These are phyloP conservation scores for Leccinum uliginosum DNA, from an alignment of 768 basidiomycete genomes.

Conservation along the genomic window DNA sequence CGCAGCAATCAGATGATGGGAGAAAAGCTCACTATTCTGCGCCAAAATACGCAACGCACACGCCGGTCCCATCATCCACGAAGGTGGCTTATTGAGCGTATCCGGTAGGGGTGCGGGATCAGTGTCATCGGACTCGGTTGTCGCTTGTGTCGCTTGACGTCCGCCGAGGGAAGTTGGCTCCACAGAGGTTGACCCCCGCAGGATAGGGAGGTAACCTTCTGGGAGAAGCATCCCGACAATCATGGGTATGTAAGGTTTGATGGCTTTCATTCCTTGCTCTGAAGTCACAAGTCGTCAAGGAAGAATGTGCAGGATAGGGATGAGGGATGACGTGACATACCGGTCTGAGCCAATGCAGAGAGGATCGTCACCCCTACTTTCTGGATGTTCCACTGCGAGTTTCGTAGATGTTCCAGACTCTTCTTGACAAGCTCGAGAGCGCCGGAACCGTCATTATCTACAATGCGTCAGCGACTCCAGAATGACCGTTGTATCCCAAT, in stretches of 20 bases:
- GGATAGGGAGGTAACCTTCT: background rate
- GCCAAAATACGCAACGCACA: background rate
- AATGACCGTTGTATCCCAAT: no score
- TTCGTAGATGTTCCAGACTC: constrained; percentile 7
- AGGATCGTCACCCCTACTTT: constrained; percentile 24
- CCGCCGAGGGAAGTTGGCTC: background rate
- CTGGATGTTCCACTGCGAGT: constrained; percentile 14
- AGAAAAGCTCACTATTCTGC: background rate
- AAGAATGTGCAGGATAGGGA: background rate
- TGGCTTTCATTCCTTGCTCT: background rate
- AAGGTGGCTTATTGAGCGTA: background rate
- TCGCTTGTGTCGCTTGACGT: background rate
- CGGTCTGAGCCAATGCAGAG: constrained; percentile 18
- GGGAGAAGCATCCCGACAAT: background rate
- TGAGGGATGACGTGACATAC: constrained; percentile 3
- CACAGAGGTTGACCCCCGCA: background rate
- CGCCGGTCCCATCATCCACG: background rate
- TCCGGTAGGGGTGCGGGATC: background rate
- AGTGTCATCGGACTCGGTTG: background rate
- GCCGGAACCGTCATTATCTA: background rate
- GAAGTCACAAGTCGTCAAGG: background rate
- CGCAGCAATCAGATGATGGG: background rate
- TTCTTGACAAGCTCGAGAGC: background rate
- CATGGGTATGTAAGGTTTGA: background rate
- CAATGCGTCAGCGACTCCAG: background rate